Percentiles rank a stretch among this genome's conserved stretches.
Conservation (phyloP, 345 rosid genomes). For the rapeseed (Brassica napus) region DNA sequence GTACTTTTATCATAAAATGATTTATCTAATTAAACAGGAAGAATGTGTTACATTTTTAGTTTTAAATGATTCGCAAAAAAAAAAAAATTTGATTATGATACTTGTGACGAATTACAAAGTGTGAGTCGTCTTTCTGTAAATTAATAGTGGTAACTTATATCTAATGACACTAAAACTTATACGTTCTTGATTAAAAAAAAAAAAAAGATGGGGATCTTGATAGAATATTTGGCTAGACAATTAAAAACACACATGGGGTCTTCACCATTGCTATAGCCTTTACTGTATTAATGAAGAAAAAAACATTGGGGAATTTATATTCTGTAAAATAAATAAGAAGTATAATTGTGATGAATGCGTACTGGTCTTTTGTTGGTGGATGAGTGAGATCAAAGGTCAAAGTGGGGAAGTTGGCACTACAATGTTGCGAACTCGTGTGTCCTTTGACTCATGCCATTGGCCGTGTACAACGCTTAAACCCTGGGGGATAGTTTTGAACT, state of each 20-base stretch:
- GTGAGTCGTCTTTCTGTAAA: neutral
- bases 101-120: neutral
- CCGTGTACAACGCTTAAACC: neutral
- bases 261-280: neutral
- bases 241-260: neutral
- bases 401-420: slow-evolving; percentile 8
- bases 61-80: neutral
- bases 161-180: neutral
- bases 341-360: neutral
- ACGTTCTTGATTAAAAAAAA: neutral
- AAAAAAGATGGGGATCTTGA: neutral
- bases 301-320: neutral
- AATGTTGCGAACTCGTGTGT: slow-evolving; percentile 1
- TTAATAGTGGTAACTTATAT: neutral
- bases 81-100: neutral
- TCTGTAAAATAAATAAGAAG: neutral
- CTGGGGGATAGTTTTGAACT: neutral
- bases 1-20: neutral
- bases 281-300: neutral
- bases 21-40: neutral
- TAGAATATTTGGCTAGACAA: neutral
- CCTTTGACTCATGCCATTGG: slow-evolving; percentile 31
- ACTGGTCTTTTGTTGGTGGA: slow-evolving; percentile 17
- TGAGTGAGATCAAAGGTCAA: slow-evolving; percentile 36
- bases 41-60: neutral